phyloP scores from a whole-genome alignment of 805 yeast genomes.

The Metschnikowia sp. region DNA sequence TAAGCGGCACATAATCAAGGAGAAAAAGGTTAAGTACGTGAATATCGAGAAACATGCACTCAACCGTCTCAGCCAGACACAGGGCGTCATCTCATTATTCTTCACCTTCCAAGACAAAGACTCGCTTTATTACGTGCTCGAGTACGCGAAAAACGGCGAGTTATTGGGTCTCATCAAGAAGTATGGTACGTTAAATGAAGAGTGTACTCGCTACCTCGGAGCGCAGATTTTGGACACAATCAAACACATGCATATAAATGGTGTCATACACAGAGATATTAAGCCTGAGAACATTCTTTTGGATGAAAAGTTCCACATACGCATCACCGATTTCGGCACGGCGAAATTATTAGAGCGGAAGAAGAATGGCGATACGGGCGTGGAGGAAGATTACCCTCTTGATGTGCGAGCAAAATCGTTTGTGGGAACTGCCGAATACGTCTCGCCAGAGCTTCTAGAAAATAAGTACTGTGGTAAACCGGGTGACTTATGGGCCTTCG shows the following conservation, averaged over 20 bases:
- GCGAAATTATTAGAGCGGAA: conserved; percentile 65
- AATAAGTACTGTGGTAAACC: conserved; percentile 65
- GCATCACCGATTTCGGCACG: conserved; percentile 82
- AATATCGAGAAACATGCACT: conserved; percentile 79
- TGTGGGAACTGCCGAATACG: conserved; percentile 85
- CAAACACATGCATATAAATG: conserved; percentile 66
- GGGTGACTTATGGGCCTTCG: conserved; percentile 61
- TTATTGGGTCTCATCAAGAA: conserved; percentile 63
- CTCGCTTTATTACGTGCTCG: conserved; percentile 69
- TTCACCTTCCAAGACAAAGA: conserved; percentile 79
- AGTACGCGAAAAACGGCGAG: conserved; percentile 80
- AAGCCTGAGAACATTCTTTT: conserved; percentile 80
- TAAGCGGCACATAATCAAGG: conserved; percentile 74
- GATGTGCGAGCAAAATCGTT: conserved; percentile 74
- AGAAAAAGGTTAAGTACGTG: conserved; percentile 80
- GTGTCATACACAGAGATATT: conserved; percentile 77
- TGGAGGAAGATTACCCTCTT: conserved; percentile 50
- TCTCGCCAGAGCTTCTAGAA: conserved; percentile 75
- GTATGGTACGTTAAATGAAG: conserved; percentile 69
- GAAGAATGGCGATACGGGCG: conserved; percentile 32
- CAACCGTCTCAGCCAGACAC: conserved; percentile 58
- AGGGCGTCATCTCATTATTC: conserved; percentile 65
- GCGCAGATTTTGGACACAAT: conserved; percentile 76
- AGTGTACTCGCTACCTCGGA: conserved; percentile 61
- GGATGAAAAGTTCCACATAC: conserved; percentile 57